Base-by-base conservation (phyloP, 164 flowering plant genomes). In the Chimonanthus praecox region DNA sequence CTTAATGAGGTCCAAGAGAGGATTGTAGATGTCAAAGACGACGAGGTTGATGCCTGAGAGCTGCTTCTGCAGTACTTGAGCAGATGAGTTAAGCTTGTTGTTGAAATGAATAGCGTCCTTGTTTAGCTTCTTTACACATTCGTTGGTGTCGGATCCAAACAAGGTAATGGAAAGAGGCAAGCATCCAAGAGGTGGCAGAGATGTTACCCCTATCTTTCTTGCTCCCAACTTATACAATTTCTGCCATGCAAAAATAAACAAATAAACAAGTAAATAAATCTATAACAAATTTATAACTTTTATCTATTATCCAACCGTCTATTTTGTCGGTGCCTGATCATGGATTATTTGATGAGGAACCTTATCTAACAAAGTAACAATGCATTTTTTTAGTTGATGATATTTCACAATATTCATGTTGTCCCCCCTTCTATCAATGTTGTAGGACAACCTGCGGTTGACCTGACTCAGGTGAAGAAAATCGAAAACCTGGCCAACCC, bases 111-210 rank as follows among this genome's bases (percentile, higher is more conserved):
- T 73, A 0, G 99, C 92, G 72, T 88, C 97, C 16, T 63, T 65
- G 78, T 96, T 92, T 47, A 92, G 73, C 77, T 85, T 88, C 7
- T 71, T 78, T 6, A 94, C 86, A 61, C 97, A 94, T 69, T 80
- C 71, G 74, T 91, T 89, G 76, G 82, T 87, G 68, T 89, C 89
- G 7, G 5, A 3, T 2, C 97, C 94, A 58, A 90, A 91, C 15
- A 89, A 77, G 6, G 94, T 92, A 69, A 90, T 88, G 45, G 92
- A 83, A 50, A 94, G 96, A 0, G 99, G 99, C 80, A 95, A 78
- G 81, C 98, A 95, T 46, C 99, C 99, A 0, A 80, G 58, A 10
- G 99, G 99, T 7, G 97, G 97, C 68, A 94, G 77, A 50, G 70
- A 80, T 61, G 92, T 89, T 45, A 90, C 94, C 16, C 21, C 95